Evolutionary conservation across 331 rosid genomes (phyloP).

Genomic region (Stylosanthes scabra): DNA sequence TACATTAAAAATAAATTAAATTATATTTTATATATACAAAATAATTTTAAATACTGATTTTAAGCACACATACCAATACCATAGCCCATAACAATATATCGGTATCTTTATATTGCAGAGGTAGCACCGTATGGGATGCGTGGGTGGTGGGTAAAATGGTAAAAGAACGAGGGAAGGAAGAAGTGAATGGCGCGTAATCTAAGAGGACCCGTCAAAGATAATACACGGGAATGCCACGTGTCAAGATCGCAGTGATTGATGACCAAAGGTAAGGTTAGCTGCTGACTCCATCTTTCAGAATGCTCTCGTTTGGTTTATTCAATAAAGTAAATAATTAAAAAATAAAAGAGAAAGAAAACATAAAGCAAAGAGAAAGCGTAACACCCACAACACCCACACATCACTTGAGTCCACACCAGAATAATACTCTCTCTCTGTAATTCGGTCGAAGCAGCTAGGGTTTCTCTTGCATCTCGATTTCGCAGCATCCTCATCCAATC

Average conservation of each 20-base stretch:
- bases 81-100: too few relatives aligned
- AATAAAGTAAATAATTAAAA: not conserved
- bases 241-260: conserved; percentile 22
- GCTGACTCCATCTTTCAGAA: conserved; percentile 20
- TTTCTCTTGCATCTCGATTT: conserved; percentile 44
- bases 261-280: conserved; percentile 31
- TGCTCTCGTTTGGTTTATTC: conserved; percentile 6
- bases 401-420: conserved; percentile 24
- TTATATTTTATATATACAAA: too few relatives aligned
- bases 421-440: conserved; percentile 3
- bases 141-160: not conserved
- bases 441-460: conserved; percentile 45
- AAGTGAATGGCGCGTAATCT: conserved; percentile 35
- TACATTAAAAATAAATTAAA: too few relatives aligned
- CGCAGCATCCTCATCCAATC: not conserved
- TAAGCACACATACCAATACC: too few relatives aligned
- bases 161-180: not conserved
- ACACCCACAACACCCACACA: conserved; percentile 20
- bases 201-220: conserved; percentile 45
- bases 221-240: conserved; percentile 55
- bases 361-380: conserved; percentile 24
- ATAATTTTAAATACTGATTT: too few relatives aligned
- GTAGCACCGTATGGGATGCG: not conserved
- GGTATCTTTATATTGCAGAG: not conserved
- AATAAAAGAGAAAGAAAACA: not conserved